Base-by-base conservation (phyloP, 345 rosid genomes). In the Odontarrhena argentea region DNA sequence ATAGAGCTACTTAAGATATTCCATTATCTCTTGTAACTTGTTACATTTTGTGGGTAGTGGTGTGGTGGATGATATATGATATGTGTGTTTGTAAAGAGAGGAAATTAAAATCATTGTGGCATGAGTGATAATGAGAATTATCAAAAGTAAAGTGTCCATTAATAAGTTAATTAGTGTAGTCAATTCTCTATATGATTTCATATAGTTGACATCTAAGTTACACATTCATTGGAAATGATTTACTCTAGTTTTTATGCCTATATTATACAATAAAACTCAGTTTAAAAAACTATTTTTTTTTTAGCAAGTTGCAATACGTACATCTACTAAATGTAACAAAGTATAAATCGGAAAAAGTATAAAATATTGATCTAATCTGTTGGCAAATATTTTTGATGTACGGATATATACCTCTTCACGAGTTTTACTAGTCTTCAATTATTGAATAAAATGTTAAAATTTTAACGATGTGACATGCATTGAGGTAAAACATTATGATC, bases 171-270 rank as follows among this genome's bases (percentile, higher is more conserved):
- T 30, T 9, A 71, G 49, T 63, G 56, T 9, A 53, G 49, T 37
- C 69, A 62, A 11, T 34, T 61, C 30, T 63, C 55, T 44, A 14
- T n/a, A 45, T 62, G 48, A 53, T 61, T 32, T 28, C 65, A 63
- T 25, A 9, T 34, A 40, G 11, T n/a, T 64, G 9, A 13, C 10
- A 41, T 1, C 24, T 36, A 45, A 22, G 10, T 32, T 60, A 15
- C 52, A 28, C n/a, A 5, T 8, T 15, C 9, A 59, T 6, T 30
- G 30, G 45, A 9, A 30, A 25, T 32, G 18, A 60, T 60, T 12
- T 35, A 11, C 55, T 62, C 28, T 36, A 48, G 8, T 4, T 4
- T 51, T 51, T 10, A 15, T 15, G 11, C 45, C 28, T 7, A 15
- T 15, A 18, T 1, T 15, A 11, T 11, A 10, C 22, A 41, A 28